A percentile compares a stretch with the other conserved stretches of the same genome.
Conservation (phyloP, 441 rosid genomes). For the Populus hybrid region DNA sequence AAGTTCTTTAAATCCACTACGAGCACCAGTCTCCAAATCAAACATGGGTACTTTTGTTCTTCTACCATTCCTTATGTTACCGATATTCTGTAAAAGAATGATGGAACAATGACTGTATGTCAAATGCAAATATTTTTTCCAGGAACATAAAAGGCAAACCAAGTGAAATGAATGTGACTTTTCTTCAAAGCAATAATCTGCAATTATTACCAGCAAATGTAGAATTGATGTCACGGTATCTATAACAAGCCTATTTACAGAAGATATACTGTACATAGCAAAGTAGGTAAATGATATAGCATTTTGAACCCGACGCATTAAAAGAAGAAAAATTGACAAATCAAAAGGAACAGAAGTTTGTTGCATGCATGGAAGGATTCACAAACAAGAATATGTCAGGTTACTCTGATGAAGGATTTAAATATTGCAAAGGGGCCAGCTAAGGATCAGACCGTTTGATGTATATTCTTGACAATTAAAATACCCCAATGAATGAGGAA, state of each 20-base stretch:
- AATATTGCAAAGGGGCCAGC: neutral
- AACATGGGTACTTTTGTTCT: slow-evolving; percentile 83
- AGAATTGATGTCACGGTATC: neutral
- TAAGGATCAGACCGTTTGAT: neutral
- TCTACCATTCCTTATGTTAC: slow-evolving; percentile 62
- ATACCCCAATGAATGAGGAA: neutral
- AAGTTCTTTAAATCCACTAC: slow-evolving; percentile 87
- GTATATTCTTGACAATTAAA: neutral
- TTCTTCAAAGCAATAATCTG: neutral
- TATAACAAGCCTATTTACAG: no score
- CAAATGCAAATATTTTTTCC: neutral
- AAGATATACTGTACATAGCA: no score
- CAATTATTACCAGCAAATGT: neutral
- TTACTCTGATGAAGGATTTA: neutral
- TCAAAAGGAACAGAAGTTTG: neutral
- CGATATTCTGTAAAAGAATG: slow-evolving; percentile 65
- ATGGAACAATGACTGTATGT: slow-evolving; percentile 16
- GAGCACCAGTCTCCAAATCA: slow-evolving; percentile 88
- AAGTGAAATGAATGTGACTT: neutral
- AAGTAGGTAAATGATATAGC: neutral
- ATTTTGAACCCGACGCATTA: neutral
- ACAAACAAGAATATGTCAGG: neutral
- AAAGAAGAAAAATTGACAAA: neutral
- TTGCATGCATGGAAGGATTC: neutral
- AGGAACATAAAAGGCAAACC: neutral